These are phyloP conservation scores for Sistotremastrum niveocremeum DNA, from an alignment of 768 basidiomycete genomes.

Conservation along the genomic window DNA sequence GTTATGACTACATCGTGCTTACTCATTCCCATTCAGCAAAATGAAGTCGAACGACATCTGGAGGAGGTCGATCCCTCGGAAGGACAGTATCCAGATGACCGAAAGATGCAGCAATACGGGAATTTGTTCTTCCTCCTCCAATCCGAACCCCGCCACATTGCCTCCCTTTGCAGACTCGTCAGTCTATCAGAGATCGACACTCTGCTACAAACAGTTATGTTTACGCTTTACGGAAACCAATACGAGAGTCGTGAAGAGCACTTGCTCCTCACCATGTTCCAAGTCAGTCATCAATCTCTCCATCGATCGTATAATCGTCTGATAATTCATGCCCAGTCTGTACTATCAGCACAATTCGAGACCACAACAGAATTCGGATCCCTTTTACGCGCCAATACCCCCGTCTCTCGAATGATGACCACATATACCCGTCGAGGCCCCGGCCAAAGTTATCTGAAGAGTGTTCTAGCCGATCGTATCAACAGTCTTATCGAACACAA, in stretches of 20 bases:
- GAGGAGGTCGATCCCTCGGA: conserved; percentile 93
- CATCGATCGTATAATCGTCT: neutral
- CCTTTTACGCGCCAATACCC: conserved; percentile 93
- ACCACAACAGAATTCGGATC: conserved; percentile 99
- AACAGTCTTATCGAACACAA: conserved; percentile 99
- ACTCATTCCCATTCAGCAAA: conserved; percentile 44
- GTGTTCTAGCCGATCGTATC: conserved; percentile 93
- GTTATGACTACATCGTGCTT: neutral
- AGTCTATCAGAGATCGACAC: conserved; percentile 96
- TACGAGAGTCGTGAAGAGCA: conserved; percentile 98
- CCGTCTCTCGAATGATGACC: conserved; percentile 99
- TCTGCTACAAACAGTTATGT: conserved; percentile 99
- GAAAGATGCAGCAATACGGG: conserved; percentile 88
- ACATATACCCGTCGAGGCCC: conserved; percentile 98
- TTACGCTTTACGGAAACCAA: conserved; percentile 98
- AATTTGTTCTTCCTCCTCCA: conserved; percentile 99
- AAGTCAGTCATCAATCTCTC: conserved; percentile 19
- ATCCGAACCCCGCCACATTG: conserved; percentile 94
- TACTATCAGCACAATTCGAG: conserved; percentile 97
- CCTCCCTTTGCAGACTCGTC: conserved; percentile 91
- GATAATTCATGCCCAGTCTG: conserved; percentile 44
- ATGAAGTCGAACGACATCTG: conserved; percentile 87
- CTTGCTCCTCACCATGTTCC: conserved; percentile 95
- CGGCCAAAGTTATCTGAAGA: conserved; percentile 96
- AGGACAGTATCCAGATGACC: conserved; percentile 88